phyloP scores from a whole-genome alignment of 2,329 filamentous ascomycete genomes.

The Colletotrichum truncatum region DNA sequence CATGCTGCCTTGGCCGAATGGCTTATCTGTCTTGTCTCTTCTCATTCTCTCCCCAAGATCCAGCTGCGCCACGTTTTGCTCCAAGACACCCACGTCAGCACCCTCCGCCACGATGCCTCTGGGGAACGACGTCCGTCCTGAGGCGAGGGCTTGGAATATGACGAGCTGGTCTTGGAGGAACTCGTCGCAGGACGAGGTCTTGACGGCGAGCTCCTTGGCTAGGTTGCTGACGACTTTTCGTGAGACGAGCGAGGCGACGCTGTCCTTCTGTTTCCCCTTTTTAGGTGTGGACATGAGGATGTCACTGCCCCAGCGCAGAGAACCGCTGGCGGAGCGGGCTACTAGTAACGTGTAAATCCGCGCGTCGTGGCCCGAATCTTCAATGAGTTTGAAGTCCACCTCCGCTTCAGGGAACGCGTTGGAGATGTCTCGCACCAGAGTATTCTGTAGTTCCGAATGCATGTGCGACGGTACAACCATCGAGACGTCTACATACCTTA shows the following conservation, averaged over 20 bases:
- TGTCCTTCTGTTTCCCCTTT: slow-evolving; percentile 41
- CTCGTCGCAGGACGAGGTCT: slow-evolving; percentile 53
- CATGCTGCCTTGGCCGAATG: slow-evolving; percentile 65
- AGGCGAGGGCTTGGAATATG: slow-evolving; percentile 66
- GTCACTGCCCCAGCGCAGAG: slow-evolving; percentile 60
- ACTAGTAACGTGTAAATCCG: slow-evolving; percentile 67
- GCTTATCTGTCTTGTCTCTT: slow-evolving; percentile 55
- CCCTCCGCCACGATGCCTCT: slow-evolving; percentile 24
- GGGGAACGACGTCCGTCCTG: slow-evolving; percentile 59
- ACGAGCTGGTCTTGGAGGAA: slow-evolving; percentile 70
- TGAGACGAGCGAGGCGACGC: slow-evolving; percentile 51
- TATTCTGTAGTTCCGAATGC: slow-evolving; percentile 49
- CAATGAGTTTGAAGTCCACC: slow-evolving; percentile 53
- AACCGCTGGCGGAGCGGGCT: slow-evolving; percentile 54
- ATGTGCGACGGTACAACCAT: slow-evolving; percentile 59
- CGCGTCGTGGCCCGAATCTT: slow-evolving; percentile 60
- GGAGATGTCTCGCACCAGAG: slow-evolving; percentile 50
- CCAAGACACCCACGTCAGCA: slow-evolving; percentile 33
- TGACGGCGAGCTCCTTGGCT: slow-evolving; percentile 49
- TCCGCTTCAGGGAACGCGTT: slow-evolving; percentile 53
- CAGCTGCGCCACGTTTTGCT: slow-evolving; percentile 41
- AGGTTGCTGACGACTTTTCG: slow-evolving; percentile 55
- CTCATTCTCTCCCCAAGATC: slow-evolving; percentile 40
- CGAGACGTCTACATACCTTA: slow-evolving; percentile 59
- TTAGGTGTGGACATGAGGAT: slow-evolving; percentile 50